Evolutionary conservation across 352 stramenopile species (phyloP).

Genomic region (Phytophthora aleatoria): DNA sequence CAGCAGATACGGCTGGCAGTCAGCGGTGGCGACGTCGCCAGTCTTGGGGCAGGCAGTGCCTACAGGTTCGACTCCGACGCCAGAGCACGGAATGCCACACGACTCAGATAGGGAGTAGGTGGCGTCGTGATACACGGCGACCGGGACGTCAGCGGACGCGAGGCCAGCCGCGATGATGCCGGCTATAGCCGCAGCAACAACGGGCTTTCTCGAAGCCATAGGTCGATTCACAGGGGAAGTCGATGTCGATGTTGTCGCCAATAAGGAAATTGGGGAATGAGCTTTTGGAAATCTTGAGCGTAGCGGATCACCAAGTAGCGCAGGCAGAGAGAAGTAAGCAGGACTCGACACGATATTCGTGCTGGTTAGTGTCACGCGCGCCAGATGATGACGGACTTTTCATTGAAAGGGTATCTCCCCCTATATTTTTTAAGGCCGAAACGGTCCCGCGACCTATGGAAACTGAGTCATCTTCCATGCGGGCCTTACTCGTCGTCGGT

Average conservation of each 20-base stretch:
- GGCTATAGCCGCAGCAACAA: neutral
- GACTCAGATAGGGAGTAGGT: slow-evolving; percentile 6
- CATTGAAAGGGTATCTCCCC: neutral
- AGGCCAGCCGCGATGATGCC: neutral
- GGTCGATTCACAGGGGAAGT: neutral
- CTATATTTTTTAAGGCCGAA: neutral
- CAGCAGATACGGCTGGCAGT: slow-evolving; percentile 1
- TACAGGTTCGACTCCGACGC: neutral
- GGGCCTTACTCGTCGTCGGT: neutral
- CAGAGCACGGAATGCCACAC: slow-evolving; percentile 9
- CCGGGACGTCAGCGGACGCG: neutral
- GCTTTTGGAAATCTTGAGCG: neutral
- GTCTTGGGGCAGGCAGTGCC: slow-evolving; percentile 8
- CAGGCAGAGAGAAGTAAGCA: neutral
- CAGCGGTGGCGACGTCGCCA: slow-evolving; percentile 9
- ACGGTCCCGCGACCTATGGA: neutral
- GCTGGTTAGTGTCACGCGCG: neutral
- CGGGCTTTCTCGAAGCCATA: neutral
- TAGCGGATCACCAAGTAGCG: neutral
- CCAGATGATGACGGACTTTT: neutral
- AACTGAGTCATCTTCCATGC: neutral
- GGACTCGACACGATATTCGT: neutral
- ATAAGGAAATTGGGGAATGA: neutral
- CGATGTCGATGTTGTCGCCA: neutral
- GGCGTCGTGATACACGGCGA: slow-evolving; percentile 5